phyloP scores from a whole-genome alignment of 192 early-diverging fungal genomes.

The Coemansia sp. region DNA sequence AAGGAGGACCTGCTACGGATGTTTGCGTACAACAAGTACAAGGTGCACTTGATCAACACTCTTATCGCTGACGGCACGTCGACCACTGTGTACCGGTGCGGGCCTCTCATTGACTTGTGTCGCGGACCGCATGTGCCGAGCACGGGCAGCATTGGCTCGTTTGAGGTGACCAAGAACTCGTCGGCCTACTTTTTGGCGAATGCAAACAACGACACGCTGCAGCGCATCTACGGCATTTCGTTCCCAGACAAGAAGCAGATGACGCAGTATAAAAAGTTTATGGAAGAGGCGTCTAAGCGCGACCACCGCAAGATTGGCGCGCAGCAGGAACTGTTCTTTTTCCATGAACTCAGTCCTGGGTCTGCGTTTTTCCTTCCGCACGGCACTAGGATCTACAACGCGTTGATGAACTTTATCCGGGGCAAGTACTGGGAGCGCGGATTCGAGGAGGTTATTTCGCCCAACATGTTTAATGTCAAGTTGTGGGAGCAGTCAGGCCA shows the following conservation, averaged over 20 bases:
- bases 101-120: conserved; percentile 96
- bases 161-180: conserved; percentile 95
- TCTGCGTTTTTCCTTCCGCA: conserved; percentile 94
- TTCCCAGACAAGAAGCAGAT: conserved; percentile 99
- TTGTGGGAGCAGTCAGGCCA: conserved; percentile 96
- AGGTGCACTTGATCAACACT: conserved; percentile 87
- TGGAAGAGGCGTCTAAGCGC: conserved; percentile 94
- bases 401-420: conserved; percentile 86
- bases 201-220: conserved; percentile 95
- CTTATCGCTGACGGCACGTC: conserved; percentile 90
- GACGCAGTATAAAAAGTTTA: conserved; percentile 91
- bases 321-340: conserved; percentile 99
- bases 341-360: conserved; percentile 92
- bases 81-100: conserved; percentile 98
- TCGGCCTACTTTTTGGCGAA: conserved; percentile 97
- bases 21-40: conserved; percentile 99
- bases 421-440: conserved; percentile 87
- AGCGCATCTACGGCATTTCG: conserved; percentile 98
- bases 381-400: conserved; percentile 95
- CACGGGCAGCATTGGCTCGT: conserved; percentile 91
- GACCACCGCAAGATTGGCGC: conserved; percentile 95
- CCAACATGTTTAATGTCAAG: conserved; percentile 99
- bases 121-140: conserved; percentile 93
- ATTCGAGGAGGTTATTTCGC: conserved; percentile 94
- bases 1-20: conserved; percentile 93